Conservation (phyloP, 1,139 yeast species). For the Saccharomyces hybrid region DNA sequence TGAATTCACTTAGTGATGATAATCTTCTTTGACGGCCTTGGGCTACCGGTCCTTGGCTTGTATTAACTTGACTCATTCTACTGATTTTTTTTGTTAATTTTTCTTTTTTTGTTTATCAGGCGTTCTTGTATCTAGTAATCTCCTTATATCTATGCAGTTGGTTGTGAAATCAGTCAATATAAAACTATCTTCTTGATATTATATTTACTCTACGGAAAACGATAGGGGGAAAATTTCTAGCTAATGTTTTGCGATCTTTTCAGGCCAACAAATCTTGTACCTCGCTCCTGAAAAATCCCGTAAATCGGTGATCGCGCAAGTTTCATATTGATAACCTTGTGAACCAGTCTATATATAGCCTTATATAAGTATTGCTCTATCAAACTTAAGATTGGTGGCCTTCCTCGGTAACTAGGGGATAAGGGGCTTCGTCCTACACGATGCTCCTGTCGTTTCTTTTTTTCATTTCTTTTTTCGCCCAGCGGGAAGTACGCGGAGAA, state of each 20-base stretch:
- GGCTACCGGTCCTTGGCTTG: conserved; percentile 1
- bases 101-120: neutral
- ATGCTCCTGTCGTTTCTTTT: neutral
- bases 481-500: neutral
- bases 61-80: neutral
- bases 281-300: neutral
- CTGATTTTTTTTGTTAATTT: neutral
- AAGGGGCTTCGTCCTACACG: conserved; percentile 1
- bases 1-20: conserved; percentile 25
- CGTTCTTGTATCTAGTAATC: neutral
- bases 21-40: conserved; percentile 20
- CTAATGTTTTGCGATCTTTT: neutral
- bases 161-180: neutral
- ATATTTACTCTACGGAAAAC: neutral
- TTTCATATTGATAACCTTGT: neutral
- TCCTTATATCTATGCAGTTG: neutral
- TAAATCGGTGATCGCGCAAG: neutral
- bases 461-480: neutral
- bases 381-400: neutral
- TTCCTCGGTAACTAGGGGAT: neutral
- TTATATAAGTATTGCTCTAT: neutral
- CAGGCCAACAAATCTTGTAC: neutral
- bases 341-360: neutral
- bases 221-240: neutral
- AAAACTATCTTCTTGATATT: neutral